Evolutionary conservation across 192 early-diverging fungal genomes (phyloP).

Genomic region (Linnemannia exigua): DNA sequence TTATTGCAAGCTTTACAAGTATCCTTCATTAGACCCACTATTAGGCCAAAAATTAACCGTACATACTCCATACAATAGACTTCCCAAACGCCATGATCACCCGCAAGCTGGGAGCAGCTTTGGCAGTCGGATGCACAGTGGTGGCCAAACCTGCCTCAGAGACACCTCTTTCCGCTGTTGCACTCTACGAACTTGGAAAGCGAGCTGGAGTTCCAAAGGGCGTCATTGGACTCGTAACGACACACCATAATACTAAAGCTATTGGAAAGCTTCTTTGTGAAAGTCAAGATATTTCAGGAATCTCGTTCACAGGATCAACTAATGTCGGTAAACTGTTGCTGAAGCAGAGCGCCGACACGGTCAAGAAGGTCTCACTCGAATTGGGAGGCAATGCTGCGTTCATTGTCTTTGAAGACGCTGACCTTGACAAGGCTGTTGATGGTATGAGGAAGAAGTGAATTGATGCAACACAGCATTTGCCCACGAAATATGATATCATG

Average conservation of each 20-base stretch:
- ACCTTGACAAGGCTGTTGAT: constrained; percentile 78
- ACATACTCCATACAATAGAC: constrained; percentile 59
- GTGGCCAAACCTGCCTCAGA: constrained; percentile 80
- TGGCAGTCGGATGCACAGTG: constrained; percentile 83
- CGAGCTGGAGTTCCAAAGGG: constrained; percentile 76
- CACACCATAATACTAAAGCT: constrained; percentile 61
- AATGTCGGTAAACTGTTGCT: constrained; percentile 76
- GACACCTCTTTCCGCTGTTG: constrained; percentile 69
- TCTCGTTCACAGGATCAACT: constrained; percentile 87
- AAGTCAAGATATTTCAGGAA: constrained; percentile 73
- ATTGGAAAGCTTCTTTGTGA: constrained; percentile 73
- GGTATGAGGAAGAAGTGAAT: constrained; percentile 37
- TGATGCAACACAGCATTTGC: neutral
- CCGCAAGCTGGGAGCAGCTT: constrained; percentile 78
- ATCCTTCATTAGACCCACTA: neutral
- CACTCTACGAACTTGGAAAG: constrained; percentile 64
- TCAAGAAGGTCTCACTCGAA: constrained; percentile 88
- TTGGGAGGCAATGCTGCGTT: constrained; percentile 90
- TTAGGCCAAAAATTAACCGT: neutral
- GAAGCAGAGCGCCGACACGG: constrained; percentile 67
- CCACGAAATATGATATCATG: neutral
- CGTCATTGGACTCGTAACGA: constrained; percentile 78
- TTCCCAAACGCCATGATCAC: constrained; percentile 92
- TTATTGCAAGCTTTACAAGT: neutral
- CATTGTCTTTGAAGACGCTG: constrained; percentile 83